Conservation (phyloP, 768 basidiomycete species). For the Panellus pusillus region DNA sequence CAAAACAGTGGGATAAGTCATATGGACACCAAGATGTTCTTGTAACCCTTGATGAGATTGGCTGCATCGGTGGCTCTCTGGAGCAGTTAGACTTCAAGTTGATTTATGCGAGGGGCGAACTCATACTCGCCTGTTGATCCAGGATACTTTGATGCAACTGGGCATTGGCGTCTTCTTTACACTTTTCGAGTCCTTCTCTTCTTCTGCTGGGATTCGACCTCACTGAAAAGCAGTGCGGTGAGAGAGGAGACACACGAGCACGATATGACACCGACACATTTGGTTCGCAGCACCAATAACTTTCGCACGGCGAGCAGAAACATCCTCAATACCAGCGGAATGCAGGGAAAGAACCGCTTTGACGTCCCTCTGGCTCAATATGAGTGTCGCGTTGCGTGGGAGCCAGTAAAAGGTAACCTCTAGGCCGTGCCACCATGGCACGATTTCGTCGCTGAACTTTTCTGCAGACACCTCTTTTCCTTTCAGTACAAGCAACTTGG, state of each 20-base stretch:
- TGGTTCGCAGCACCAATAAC: slow-evolving; percentile 36
- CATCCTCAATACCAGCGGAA: slow-evolving; percentile 26
- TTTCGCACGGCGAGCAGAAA: slow-evolving; percentile 35
- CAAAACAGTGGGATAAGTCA: background rate
- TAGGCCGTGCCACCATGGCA: slow-evolving; percentile 14
- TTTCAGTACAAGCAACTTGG: slow-evolving; percentile 12
- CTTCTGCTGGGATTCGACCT: slow-evolving; percentile 27
- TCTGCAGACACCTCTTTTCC: slow-evolving; percentile 12
- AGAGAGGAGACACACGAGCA: background rate
- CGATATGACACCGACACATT: slow-evolving; percentile 31
- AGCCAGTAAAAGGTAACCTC: slow-evolving; percentile 25
- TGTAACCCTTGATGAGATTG: slow-evolving; percentile 25
- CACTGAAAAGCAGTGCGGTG: slow-evolving; percentile 24
- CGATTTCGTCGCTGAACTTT: slow-evolving; percentile 13
- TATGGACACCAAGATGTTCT: slow-evolving; percentile 19
- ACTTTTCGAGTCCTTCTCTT: slow-evolving; percentile 28
- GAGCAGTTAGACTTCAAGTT: background rate
- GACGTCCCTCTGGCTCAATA: no score
- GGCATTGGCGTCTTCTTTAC: slow-evolving; percentile 33
- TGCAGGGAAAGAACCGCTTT: no score
- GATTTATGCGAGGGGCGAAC: background rate
- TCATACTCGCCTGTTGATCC: slow-evolving; percentile 34
- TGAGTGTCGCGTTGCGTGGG: no score
- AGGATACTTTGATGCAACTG: slow-evolving; percentile 36
- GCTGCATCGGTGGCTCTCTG: slow-evolving; percentile 26